Conservation (phyloP, 2,329 filamentous ascomycete species). For the Ophiostoma novo-ulmi region DNA sequence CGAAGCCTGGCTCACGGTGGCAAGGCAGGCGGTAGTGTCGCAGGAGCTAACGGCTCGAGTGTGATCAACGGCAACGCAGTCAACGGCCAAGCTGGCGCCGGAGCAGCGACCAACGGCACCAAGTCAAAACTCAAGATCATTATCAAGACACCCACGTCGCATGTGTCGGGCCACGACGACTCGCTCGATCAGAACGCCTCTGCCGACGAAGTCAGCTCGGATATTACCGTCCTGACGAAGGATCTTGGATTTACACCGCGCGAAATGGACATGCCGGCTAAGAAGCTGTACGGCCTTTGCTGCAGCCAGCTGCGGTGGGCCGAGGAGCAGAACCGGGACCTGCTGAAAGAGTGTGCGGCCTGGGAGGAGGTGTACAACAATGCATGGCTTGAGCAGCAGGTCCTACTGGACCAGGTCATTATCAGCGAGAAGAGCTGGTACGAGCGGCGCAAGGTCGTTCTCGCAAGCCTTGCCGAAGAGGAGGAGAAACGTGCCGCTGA, state of each 20-base stretch:
- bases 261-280: slow-evolving; percentile 57
- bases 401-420: slow-evolving; percentile 68
- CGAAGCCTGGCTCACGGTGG: slow-evolving; percentile 57
- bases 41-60: slow-evolving; percentile 7
- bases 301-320: slow-evolving; percentile 69
- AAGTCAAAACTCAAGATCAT: slow-evolving; percentile 57
- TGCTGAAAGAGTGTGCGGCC: slow-evolving; percentile 60
- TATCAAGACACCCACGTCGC: slow-evolving; percentile 56
- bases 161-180: slow-evolving; percentile 53
- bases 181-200: slow-evolving; percentile 45
- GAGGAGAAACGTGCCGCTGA: slow-evolving; percentile 30
- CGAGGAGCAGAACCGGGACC: slow-evolving; percentile 57
- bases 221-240: slow-evolving; percentile 51
- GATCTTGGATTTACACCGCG: slow-evolving; percentile 60
- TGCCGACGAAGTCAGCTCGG: slow-evolving; percentile 40
- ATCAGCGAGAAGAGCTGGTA: slow-evolving; percentile 62
- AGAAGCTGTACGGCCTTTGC: slow-evolving; percentile 62
- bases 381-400: slow-evolving; percentile 76
- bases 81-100: not conserved
- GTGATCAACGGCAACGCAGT: slow-evolving; percentile 9
- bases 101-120: slow-evolving; percentile 35
- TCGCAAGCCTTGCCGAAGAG: slow-evolving; percentile 46
- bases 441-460: slow-evolving; percentile 51
- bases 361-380: slow-evolving; percentile 63
- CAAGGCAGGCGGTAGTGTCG: slow-evolving; percentile 25